Evolutionary conservation across 805 yeast genomes (phyloP), one percentile per base, ranked within the genome.

Genomic region (Barnettozyma wickerhamii): DNA sequence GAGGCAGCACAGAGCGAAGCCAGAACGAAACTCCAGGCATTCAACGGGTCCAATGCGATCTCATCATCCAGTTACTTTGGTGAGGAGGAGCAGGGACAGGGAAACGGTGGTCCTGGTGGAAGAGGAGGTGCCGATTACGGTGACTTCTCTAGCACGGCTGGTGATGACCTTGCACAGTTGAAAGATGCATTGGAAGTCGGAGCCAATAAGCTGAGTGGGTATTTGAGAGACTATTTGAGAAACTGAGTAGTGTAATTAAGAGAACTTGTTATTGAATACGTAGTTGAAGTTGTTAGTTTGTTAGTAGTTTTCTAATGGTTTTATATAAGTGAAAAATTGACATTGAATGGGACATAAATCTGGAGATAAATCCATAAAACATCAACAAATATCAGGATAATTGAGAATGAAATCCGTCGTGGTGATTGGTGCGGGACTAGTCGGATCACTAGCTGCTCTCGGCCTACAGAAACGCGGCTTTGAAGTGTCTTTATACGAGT

Each of bases 21-120:
- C 2, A 74, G 74, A 48, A 58, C 75, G n/a, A 90, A 93, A 55
- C 69, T 93, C 41, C 88, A 82, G 60, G 68, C 82, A 4, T 93
- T 86, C 64, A 77, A 76, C 44, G 93, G 91, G 41, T 95, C 98
- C 2, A 82, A 85, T 34, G 77, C 95, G 6, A 93, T 93, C 50
- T 91, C 98, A 1, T 89, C 97, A 2, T 75, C 90, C 27, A 80
- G 93, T 9, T 93, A 93, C 65, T 93, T 90, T 53, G 97, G 97
- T 32, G 91, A 87, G 58, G 86, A 79, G 21, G 82, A 84, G 49
- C 73, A 72, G 35, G 62, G 55, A n/a, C 66, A 60, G n/a, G 67
- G 59, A 18, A 63, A 60, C 18, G 66, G 62, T 10, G 66, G 58
- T 13, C 64, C 59, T 19, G 38, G 40, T 17, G 60, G 57, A 17